A percentile compares a stretch with the other conserved stretches of the same genome.
Evolutionary conservation across 2,329 filamentous ascomycete species (phyloP).

Genomic region (Zymoseptoria crescenta): DNA sequence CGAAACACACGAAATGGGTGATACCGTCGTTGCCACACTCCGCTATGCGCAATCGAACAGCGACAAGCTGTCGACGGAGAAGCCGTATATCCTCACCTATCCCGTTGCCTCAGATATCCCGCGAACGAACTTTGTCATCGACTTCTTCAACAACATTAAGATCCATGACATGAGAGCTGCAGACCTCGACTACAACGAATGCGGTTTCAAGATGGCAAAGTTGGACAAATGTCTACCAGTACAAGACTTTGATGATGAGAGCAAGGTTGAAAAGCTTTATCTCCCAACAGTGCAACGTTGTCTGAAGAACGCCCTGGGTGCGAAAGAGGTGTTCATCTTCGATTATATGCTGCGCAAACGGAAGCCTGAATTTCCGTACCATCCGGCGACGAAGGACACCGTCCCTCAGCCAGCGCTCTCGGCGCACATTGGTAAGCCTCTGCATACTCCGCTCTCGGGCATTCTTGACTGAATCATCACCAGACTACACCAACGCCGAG

Average conservation of each 20-base stretch:
- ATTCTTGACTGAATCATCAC: not conserved
- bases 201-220: slow-evolving; percentile 1
- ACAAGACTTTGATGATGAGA: slow-evolving; percentile 5
- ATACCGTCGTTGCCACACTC: slow-evolving; percentile 1
- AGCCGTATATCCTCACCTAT: slow-evolving; percentile 6
- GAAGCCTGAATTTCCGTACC: not conserved
- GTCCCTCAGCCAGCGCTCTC: slow-evolving; percentile 4
- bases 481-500: slow-evolving; percentile 5
- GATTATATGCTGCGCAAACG: slow-evolving; percentile 6
- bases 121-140: slow-evolving; percentile 6
- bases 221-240: not conserved
- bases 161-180: slow-evolving; percentile 3
- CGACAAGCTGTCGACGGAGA: slow-evolving; percentile 2
- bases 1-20: not conserved
- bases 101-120: not conserved
- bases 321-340: slow-evolving; percentile 6
- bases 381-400: not conserved
- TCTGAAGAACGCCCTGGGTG: not conserved
- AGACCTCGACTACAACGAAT: not conserved
- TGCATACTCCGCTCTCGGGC: not conserved
- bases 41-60: slow-evolving; percentile 5
- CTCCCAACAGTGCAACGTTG: slow-evolving; percentile 3
- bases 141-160: slow-evolving; percentile 3
- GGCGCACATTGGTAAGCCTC: slow-evolving; percentile 5
- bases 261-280: slow-evolving; percentile 2